Conservation (phyloP, 139 green algal species). For the Chlamydomonas eustigma region DNA sequence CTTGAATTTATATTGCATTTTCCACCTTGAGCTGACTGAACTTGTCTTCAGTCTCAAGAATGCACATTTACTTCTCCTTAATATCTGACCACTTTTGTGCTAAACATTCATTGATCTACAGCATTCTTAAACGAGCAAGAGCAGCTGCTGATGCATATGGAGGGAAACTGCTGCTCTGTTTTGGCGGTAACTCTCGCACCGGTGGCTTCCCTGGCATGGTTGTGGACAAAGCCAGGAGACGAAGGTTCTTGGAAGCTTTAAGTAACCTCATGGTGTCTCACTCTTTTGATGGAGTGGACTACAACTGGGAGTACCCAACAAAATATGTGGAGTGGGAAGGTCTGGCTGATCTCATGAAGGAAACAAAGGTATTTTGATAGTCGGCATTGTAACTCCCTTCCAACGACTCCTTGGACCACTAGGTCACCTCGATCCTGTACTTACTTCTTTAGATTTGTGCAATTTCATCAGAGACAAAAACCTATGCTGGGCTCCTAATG, state of each 20-base stretch:
- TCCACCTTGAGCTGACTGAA: no score
- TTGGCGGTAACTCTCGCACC: slow-evolving; percentile 6
- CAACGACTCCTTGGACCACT: no score
- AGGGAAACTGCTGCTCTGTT: slow-evolving; percentile 7
- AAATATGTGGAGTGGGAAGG: background rate
- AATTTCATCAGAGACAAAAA: no score
- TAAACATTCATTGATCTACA: no score
- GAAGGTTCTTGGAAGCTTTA: background rate
- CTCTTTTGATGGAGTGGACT: slow-evolving; percentile 5
- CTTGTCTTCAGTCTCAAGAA: no score
- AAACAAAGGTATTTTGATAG: background rate
- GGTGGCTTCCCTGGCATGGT: slow-evolving; percentile 6
- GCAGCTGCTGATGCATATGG: background rate
- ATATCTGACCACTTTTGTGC: no score
- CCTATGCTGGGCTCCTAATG: no score
- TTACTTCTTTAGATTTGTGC: no score
- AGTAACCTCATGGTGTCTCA: background rate
- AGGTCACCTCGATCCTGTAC: no score
- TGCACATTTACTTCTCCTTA: no score
- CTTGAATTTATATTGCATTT: no score
- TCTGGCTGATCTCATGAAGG: background rate
- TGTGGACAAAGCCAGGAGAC: background rate
- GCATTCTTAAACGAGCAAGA: background rate
- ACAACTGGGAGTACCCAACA: slow-evolving; percentile 10
- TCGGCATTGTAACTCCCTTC: no score